These are phyloP conservation scores for Picea mariana DNA, from an alignment of 83 land plant genomes.

Conservation along the genomic window DNA sequence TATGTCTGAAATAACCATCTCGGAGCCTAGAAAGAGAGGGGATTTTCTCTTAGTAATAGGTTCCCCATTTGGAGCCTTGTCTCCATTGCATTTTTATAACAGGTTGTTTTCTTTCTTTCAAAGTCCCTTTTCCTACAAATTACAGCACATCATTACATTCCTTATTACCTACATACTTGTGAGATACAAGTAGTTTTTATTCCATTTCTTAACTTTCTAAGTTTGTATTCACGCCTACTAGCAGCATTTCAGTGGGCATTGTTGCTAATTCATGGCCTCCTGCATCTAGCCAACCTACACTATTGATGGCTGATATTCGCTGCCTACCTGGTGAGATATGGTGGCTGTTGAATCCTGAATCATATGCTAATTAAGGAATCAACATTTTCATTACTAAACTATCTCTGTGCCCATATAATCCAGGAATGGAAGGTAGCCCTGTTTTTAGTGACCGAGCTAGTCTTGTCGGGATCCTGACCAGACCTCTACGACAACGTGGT, in stretches of 20 bases:
- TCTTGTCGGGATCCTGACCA: too few relatives aligned
- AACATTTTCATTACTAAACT: background rate
- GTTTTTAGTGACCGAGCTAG: too few relatives aligned
- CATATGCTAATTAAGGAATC: background rate
- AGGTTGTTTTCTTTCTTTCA: slow-evolving; percentile 39
- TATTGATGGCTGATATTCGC: slow-evolving; percentile 91
- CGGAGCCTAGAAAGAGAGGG: slow-evolving; percentile 61
- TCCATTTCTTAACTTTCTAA: slow-evolving; percentile 3
- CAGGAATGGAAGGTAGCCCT: slow-evolving; percentile 98
- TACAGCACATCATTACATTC: background rate
- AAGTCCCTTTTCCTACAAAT: background rate
- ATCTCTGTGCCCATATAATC: slow-evolving; percentile 8
- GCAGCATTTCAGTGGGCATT: slow-evolving; percentile 80
- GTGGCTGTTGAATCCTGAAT: background rate
- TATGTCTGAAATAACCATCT: slow-evolving; percentile 31
- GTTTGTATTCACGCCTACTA: slow-evolving; percentile 8
- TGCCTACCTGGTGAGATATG: slow-evolving; percentile 82
- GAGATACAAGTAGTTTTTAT: background rate
- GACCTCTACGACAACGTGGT: too few relatives aligned
- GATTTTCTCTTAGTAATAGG: slow-evolving; percentile 79
- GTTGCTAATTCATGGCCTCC: slow-evolving; percentile 82
- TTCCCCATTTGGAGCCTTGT: slow-evolving; percentile 92
- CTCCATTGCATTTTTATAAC: slow-evolving; percentile 89
- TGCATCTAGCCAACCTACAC: slow-evolving; percentile 39
- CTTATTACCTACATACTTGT: slow-evolving; percentile 1